A percentile compares a stretch with the other conserved stretches of the same genome.
Evolutionary conservation across 73 alveolate species (phyloP).

Genomic region (Vitrella brassicaformis): DNA sequence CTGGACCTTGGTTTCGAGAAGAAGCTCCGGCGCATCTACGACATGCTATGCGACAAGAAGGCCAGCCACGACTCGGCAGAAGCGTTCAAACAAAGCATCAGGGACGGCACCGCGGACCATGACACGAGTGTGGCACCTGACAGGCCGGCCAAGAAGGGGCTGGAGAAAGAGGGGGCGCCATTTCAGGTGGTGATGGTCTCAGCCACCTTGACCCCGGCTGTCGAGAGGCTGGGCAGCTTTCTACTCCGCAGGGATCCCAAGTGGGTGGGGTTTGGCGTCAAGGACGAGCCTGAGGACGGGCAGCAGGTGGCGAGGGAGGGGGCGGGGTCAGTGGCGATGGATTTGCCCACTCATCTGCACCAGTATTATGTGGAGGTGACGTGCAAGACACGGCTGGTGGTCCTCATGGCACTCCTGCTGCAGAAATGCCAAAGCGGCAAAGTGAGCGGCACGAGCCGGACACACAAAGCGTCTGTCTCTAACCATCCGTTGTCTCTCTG

Average conservation of each 20-base stretch:
- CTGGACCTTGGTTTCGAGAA: conserved; percentile 86
- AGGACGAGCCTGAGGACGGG: neutral
- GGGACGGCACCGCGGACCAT: too few relatives aligned
- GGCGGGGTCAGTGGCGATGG: neutral
- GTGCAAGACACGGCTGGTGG: neutral
- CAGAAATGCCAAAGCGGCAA: neutral
- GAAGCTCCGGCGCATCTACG: conserved; percentile 39
- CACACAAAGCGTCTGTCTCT: too few relatives aligned
- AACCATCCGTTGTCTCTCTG: too few relatives aligned
- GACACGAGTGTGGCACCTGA: neutral
- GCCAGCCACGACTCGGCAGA: neutral
- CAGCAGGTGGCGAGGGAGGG: neutral
- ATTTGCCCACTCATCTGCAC: too few relatives aligned
- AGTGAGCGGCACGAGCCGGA: too few relatives aligned
- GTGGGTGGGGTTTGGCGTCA: neutral
- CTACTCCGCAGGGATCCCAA: neutral
- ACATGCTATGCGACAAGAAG: neutral
- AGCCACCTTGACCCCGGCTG: neutral
- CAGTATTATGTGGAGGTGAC: neutral
- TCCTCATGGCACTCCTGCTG: neutral
- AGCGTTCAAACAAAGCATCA: too few relatives aligned
- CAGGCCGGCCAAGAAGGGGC: neutral
- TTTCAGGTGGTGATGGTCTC: neutral
- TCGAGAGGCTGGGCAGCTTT: neutral
- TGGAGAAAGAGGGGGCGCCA: neutral